Evolutionary conservation across 1,284 basidiomycete genomes (phyloP), one percentile per base, ranked within the genome.

Genomic region (Puccinia sorghi): DNA sequence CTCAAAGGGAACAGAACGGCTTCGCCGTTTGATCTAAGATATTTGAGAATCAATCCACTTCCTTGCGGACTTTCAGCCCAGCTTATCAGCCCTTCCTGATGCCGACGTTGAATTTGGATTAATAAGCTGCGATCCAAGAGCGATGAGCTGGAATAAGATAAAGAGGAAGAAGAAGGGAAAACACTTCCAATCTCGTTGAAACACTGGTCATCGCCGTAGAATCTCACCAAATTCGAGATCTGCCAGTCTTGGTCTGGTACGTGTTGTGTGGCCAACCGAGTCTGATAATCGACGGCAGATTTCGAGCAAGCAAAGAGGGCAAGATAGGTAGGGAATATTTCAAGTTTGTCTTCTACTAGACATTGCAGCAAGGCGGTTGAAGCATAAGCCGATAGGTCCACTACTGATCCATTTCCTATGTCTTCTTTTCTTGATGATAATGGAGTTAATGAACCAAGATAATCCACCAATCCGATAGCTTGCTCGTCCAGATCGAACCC

Each of bases 281-380:
- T 41, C 25, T 43, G 41, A 20, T 56, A 56, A 56, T 56, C 39
- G 27, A 43, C 56, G 39, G 54, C 39, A 22, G 70, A 41, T 57
- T 72, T 72, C 39, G 70, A 72, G 52, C 70, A 67, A 59, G 52
- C 69, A 59, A 64, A 79, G n/a, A 95, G 85, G 0, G 89, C 88
- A 1, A 93, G 86, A 84, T 95, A 92, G 0, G 90, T 87, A 78
- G 89, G 88, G 9, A 94, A 85, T 0, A 92, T 89, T 80, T 90
- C 88, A 3, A 90, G 89, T 83, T 97, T 96, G 86, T 97, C 94
- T 83, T 92, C 90, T 12, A 93, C 87, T 72, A 98, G 90, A 84
- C 92, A 92, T 84, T 97, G 94, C 74, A 96, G 87, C 27, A 96
- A 85, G 37, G 89, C 88, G 0, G 92, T 91, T 80, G 92, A 92